Base-by-base conservation (phyloP, 192 early-diverging fungal genomes). In the Podila clonocystis region DNA sequence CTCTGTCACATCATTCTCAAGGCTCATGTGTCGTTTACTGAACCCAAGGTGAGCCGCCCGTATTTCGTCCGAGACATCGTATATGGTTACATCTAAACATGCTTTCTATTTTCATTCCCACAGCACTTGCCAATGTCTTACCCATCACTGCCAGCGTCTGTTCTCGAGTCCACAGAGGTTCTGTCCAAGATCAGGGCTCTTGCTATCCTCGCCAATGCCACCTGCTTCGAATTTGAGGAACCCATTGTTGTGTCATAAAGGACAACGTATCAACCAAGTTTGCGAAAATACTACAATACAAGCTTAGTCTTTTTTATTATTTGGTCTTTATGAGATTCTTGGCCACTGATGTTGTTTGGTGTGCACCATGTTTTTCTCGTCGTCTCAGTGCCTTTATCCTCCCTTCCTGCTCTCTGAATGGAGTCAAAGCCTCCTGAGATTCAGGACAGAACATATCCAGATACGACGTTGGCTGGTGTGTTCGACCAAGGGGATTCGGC, bases 341-440 rank as follows among this genome's bases (percentile, higher is more conserved):
- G 62, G 97, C 96, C 5, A 96, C 97, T 75, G 95, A 95, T 80
- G 94, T 97, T 4, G 97, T 96, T 83, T 95, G n/a, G 15, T 1
- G 1, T 38, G 1, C 5, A 26, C 31, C n/a, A 2, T 31, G 41
- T 57, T 63, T 57, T 57, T 69, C 29, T 19, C 26, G 58, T 60
- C 28, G 66, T 13, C n/a, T 36, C 30, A 5, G 13, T 29, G 30
- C n/a, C 26, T 41, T 74, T 34, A 31, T 66, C 50, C 6, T 31
- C 3, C 63, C 63, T 50, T 24, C 15, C 9, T 29, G 31, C 24
- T 50, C 26, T 19, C 63, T 22, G 12, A 50, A 29, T 29, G 63
- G 63, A 11, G 9, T 36, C 9, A 65, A 28, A 5, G 22, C 38
- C 48, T 65, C 22, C 28, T 65, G 38, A 24, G 63, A 38, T 13